A percentile compares a stretch with the other conserved stretches of the same genome.
Conservation (phyloP, 768 basidiomycete species). For the Termitomyces sp. region DNA sequence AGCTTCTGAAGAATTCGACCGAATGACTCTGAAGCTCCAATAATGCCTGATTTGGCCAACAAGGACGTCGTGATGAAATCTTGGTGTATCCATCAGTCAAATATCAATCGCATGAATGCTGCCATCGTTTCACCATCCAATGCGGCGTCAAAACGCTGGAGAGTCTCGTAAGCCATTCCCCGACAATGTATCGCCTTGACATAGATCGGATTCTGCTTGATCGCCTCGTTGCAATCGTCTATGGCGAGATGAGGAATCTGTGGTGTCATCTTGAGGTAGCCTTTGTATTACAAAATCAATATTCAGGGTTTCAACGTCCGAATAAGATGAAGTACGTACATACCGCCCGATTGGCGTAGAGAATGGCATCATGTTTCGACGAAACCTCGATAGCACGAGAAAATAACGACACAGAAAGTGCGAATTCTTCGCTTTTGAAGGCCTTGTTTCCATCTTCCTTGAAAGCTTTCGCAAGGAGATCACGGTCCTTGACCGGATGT, state of each 20-base stretch:
- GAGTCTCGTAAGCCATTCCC: conserved; percentile 75
- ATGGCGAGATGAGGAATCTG: conserved; percentile 80
- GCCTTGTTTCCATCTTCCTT: conserved; percentile 73
- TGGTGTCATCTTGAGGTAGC: conserved; percentile 87
- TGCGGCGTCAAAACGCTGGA: conserved; percentile 70
- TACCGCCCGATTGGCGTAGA: conserved; percentile 95
- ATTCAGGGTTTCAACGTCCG: not conserved
- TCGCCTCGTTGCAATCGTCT: conserved; percentile 85
- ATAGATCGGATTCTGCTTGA: conserved; percentile 77
- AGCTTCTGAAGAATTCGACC: not conserved
- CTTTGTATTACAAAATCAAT: conserved; percentile 28
- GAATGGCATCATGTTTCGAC: conserved; percentile 82
- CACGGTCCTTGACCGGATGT: conserved; percentile 46
- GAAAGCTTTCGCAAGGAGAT: conserved; percentile 52
- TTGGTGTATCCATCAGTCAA: not conserved
- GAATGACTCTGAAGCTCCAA: not conserved
- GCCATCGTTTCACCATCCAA: conserved; percentile 23
- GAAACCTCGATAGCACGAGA: conserved; percentile 70
- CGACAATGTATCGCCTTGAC: conserved; percentile 90
- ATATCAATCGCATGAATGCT: conserved; percentile 21
- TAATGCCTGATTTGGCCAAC: not conserved
- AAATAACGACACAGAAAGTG: conserved; percentile 56
- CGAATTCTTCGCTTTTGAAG: conserved; percentile 58
- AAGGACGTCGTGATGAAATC: conserved; percentile 2
- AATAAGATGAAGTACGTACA: conserved; percentile 38